Percentiles rank a stretch among this genome's conserved stretches.
phyloP scores from a whole-genome alignment of 2,329 filamentous ascomycete genomes.

The Fusarium longipes region DNA sequence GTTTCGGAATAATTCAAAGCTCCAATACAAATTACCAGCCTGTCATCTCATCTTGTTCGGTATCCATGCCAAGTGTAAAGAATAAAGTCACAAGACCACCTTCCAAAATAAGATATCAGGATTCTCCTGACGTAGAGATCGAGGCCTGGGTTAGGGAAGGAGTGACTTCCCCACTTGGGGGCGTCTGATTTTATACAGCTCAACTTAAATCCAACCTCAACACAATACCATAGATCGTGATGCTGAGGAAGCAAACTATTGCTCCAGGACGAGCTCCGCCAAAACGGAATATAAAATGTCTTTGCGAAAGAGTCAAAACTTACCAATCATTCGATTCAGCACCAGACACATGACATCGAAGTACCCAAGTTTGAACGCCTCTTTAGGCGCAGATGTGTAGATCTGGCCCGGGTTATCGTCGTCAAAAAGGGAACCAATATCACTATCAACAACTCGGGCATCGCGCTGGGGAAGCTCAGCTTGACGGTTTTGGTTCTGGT shows the following conservation, averaged over 20 bases:
- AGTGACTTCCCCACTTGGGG: slow-evolving; percentile 42
- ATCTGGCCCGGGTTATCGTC: slow-evolving; percentile 46
- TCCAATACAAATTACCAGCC: not conserved
- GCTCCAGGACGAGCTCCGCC: no score
- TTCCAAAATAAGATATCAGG: not conserved
- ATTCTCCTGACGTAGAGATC: slow-evolving; percentile 29
- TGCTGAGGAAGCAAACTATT: not conserved
- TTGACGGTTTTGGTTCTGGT: slow-evolving; percentile 21
- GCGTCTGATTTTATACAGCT: not conserved
- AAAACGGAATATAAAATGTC: not conserved
- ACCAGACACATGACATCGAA: slow-evolving; percentile 53
- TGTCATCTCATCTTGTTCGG: not conserved
- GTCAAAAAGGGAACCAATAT: slow-evolving; percentile 27
- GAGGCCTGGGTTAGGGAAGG: slow-evolving; percentile 23
- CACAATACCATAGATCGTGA: slow-evolving; percentile 5
- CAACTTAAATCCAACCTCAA: slow-evolving; percentile 43
- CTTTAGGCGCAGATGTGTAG: slow-evolving; percentile 50
- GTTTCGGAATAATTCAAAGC: not conserved
- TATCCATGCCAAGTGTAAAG: not conserved
- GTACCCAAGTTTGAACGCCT: slow-evolving; percentile 51
- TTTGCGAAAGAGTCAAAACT: slow-evolving; percentile 15
- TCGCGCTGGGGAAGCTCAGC: slow-evolving; percentile 12
- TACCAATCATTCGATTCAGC: slow-evolving; percentile 54
- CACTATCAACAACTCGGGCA: slow-evolving; percentile 29
- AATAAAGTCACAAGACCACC: not conserved